Evolutionary conservation across 352 stramenopile species (phyloP).

Genomic region (Globisporangium yorkense): DNA sequence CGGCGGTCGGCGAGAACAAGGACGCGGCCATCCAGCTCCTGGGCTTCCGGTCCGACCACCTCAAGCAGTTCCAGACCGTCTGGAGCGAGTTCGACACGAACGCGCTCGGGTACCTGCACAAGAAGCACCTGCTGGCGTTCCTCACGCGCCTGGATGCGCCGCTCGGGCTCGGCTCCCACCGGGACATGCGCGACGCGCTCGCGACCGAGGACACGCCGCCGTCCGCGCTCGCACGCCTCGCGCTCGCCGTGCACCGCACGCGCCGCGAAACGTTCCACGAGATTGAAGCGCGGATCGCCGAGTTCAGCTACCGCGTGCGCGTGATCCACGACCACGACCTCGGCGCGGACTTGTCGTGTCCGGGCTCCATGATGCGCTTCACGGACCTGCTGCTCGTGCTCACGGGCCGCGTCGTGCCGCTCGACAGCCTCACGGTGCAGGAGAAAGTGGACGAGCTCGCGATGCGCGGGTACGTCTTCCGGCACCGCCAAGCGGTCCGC

Average conservation of each 20-base stretch:
- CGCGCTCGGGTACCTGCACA: conserved; percentile 66
- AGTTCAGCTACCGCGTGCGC: conserved; percentile 57
- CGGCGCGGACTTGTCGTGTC: conserved; percentile 31
- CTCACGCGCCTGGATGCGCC: conserved; percentile 45
- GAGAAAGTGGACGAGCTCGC: conserved; percentile 83
- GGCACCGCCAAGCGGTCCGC: conserved; percentile 47
- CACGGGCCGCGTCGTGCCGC: conserved; percentile 52
- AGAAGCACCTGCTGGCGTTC: conserved; percentile 56
- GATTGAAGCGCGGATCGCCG: conserved; percentile 56
- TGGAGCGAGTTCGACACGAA: conserved; percentile 77
- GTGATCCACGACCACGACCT: conserved; percentile 55
- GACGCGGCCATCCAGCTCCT: conserved; percentile 52
- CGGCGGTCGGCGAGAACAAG: conserved; percentile 48
- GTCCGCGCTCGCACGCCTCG: conserved; percentile 18
- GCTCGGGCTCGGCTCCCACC: conserved; percentile 44
- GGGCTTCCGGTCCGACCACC: conserved; percentile 52
- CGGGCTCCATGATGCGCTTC: conserved; percentile 68
- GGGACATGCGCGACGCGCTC: conserved; percentile 26
- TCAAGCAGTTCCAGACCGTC: conserved; percentile 55
- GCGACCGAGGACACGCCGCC: conserved; percentile 32
- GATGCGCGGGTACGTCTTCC: conserved; percentile 60
- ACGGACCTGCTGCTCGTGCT: conserved; percentile 68
- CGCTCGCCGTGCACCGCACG: conserved; percentile 31
- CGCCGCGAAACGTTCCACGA: conserved; percentile 59
- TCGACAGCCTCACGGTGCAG: conserved; percentile 68